Evolutionary conservation across 768 basidiomycete species (phyloP), one percentile per base, ranked within the genome.

Genomic region (Suillus ampliporus): DNA sequence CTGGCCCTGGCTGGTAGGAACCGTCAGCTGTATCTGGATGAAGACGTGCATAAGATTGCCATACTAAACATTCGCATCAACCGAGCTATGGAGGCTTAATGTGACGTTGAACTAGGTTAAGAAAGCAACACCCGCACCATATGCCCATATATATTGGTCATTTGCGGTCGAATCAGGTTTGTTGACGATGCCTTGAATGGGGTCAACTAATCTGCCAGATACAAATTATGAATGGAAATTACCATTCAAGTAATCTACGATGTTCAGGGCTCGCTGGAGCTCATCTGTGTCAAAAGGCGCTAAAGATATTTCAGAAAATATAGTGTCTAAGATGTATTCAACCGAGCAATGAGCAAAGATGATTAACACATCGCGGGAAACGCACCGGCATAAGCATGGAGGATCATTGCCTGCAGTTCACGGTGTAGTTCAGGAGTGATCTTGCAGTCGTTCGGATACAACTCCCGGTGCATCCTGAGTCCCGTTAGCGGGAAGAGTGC

Each of bases 1-100:
- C 68, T 67, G 21, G 72, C 68, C 14, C 68, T 43, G 15, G 58
- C 76, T 78, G 4, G 10, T 21, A 5, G 14, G 34, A 40, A 34
- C 14, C 31, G 17, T 46, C 23, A 40, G 57, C n/a, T 13, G 47
- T 2, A 60, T 34, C 14, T 34, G 34, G 34, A 52, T 41, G 21
- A 43, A 34, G 17, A 34, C n/a, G 23, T 38, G 21, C 13, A 21
- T 11, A 34, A 37, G 23, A 50, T 31, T 1, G 31, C 26, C 58
- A 21, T 53, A 51, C 62, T 60, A 50, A 63, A 63, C 40, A 63
- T 52, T 26, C 62, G 62, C 43, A 63, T 60, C 23, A 63, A 35
- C 19, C 62, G 46, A n/a, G 62, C 62, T 63, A 37, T 38, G 38
- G 35, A 31, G 28, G 31, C 41, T 5, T 17, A 13, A 60, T 15